Percentiles rank a stretch among this genome's conserved stretches.
These are phyloP conservation scores for Coniochaeta ligniaria DNA, from an alignment of 2,329 filamentous ascomycete species.

Conservation along the genomic window DNA sequence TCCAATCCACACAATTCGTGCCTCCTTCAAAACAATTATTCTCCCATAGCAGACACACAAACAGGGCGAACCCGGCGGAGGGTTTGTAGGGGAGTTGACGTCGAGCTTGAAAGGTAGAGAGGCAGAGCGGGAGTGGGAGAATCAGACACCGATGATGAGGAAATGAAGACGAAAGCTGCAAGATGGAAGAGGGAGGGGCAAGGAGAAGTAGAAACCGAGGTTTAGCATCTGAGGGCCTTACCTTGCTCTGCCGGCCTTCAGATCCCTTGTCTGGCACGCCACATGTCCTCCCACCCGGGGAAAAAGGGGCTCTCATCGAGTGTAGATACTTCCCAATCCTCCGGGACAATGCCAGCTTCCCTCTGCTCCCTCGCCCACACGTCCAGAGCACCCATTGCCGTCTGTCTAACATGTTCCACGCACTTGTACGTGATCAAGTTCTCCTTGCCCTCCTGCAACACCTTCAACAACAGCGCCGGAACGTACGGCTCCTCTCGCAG, in stretches of 20 bases:
- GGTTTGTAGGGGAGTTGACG: no score
- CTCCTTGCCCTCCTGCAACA: slow-evolving; percentile 54
- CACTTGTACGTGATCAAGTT: slow-evolving; percentile 58
- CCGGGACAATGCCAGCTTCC: slow-evolving; percentile 23
- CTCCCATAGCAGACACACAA: no score
- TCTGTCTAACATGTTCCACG: slow-evolving; percentile 73
- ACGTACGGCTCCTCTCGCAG: slow-evolving; percentile 67
- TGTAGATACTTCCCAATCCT: slow-evolving; percentile 61
- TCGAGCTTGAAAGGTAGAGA: no score
- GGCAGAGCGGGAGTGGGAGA: no score
- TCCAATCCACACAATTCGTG: no score
- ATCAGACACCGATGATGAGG: no score
- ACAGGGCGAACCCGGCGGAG: no score
- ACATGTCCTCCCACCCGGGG: slow-evolving; percentile 69
- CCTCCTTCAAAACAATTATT: no score
- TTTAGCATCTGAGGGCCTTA: neutral
- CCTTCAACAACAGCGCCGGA: slow-evolving; percentile 59
- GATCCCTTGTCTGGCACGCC: slow-evolving; percentile 30
- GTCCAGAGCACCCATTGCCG: slow-evolving; percentile 58
- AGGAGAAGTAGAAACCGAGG: neutral
- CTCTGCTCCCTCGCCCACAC: slow-evolving; percentile 61
- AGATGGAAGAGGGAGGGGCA: neutral
- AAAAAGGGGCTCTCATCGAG: slow-evolving; percentile 72
- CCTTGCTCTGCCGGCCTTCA: neutral
- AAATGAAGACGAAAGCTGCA: no score